Conservation (phyloP, 2,329 filamentous ascomycete genomes). For the Sphaerulina populicola region DNA sequence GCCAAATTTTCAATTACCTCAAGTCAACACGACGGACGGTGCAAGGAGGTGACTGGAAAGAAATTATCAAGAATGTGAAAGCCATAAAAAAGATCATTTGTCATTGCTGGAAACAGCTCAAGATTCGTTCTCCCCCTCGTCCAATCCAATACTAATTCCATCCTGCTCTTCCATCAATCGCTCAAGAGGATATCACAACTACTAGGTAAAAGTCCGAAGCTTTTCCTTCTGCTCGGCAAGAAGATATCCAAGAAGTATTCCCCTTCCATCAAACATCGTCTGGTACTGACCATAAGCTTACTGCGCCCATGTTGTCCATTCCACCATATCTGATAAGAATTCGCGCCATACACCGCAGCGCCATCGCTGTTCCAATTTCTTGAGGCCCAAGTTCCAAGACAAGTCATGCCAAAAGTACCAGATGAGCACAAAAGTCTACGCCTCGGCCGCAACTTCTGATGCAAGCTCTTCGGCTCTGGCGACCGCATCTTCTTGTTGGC, state of each 20-base stretch:
- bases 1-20: too few species aligned
- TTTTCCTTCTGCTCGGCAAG: background rate
- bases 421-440: background rate
- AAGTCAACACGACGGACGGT: too few species aligned
- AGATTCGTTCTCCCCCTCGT: background rate
- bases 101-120: too few species aligned
- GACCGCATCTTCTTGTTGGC: slow-evolving; percentile 6
- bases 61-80: too few species aligned
- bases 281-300: background rate
- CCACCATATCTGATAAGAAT: background rate
- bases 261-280: background rate
- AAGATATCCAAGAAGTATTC: background rate
- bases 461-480: background rate
- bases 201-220: background rate
- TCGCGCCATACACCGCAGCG: background rate
- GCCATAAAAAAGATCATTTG: too few species aligned
- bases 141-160: background rate
- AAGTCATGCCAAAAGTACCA: background rate
- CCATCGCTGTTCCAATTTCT: background rate
- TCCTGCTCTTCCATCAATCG: background rate
- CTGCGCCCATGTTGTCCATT: background rate
- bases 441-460: background rate
- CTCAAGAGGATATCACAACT: slow-evolving; percentile 1
- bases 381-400: background rate
- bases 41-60: too few species aligned